A percentile compares a stretch with the other conserved stretches of the same genome.
phyloP scores from a whole-genome alignment of 2,329 filamentous ascomycete genomes.

The Microthyrium microscopicum region DNA sequence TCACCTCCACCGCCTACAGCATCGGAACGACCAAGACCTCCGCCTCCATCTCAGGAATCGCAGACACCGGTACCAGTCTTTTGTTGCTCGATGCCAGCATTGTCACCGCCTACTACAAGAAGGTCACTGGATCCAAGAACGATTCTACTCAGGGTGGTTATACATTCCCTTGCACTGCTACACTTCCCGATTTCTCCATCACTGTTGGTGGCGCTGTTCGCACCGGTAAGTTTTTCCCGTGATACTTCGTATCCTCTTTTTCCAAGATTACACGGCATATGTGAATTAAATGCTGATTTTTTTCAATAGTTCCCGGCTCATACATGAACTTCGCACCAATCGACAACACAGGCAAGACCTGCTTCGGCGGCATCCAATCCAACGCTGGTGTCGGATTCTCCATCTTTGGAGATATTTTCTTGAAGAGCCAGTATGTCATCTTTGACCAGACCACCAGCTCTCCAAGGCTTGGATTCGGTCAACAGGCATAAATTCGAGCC shows the following conservation, averaged over 20 bases:
- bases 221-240: neutral
- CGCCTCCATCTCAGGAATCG: conserved; percentile 35
- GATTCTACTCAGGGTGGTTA: conserved; percentile 35
- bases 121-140: conserved; percentile 36
- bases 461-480: no score
- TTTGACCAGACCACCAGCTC: no score
- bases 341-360: neutral
- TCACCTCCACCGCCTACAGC: conserved; percentile 39
- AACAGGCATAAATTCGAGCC: no score
- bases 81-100: conserved; percentile 39
- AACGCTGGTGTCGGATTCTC: no score
- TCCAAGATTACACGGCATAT: neutral
- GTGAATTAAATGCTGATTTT: neutral
- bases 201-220: conserved; percentile 32
- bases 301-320: conserved; percentile 28
- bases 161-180: conserved; percentile 33
- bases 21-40: conserved; percentile 27
- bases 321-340: conserved; percentile 1
- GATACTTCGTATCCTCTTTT: neutral
- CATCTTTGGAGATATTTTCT: no score
- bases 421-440: no score
- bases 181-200: conserved; percentile 37
- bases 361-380: no score
- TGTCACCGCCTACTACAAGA: conserved; percentile 41
- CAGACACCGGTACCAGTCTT: conserved; percentile 56